Conservation (phyloP, 1,139 yeast species). For the Geotrichum australiense region DNA sequence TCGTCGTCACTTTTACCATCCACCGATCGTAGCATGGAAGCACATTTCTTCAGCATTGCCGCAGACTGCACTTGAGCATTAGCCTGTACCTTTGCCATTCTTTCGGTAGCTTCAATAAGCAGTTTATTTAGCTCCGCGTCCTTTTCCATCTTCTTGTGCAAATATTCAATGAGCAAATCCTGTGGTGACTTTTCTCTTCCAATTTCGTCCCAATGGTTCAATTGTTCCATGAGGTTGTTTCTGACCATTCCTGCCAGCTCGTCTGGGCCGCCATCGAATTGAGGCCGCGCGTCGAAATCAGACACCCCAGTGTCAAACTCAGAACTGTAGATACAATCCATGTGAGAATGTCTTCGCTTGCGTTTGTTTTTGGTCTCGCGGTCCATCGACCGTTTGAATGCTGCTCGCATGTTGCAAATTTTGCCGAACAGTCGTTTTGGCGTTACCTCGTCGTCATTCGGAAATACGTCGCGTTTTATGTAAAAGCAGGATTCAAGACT, state of each 20-base stretch:
- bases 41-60: conserved; percentile 8
- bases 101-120: conserved; percentile 13
- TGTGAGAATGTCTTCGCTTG: conserved; percentile 16
- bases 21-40: conserved; percentile 1
- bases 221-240: conserved; percentile 9
- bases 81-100: conserved; percentile 12
- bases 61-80: conserved; percentile 16
- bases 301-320: conserved; percentile 2
- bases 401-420: conserved; percentile 19
- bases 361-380: conserved; percentile 9
- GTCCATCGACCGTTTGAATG: conserved; percentile 12
- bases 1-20: conserved; percentile 4
- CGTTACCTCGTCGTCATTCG: conserved; percentile 17
- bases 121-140: conserved; percentile 14
- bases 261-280: background rate
- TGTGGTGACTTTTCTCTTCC: conserved; percentile 14
- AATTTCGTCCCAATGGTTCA: conserved; percentile 11
- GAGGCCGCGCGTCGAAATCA: background rate
- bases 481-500: conserved; percentile 13
- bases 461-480: conserved; percentile 17
- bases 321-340: conserved; percentile 15
- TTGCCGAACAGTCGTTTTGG: conserved; percentile 18
- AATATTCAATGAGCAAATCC: conserved; percentile 12
- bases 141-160: conserved; percentile 14
- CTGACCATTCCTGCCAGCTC: conserved; percentile 4